Percentiles rank a stretch among this genome's conserved stretches.
Evolutionary conservation across 805 yeast genomes (phyloP).

Genomic region (Scheffersomyces stipitis): DNA sequence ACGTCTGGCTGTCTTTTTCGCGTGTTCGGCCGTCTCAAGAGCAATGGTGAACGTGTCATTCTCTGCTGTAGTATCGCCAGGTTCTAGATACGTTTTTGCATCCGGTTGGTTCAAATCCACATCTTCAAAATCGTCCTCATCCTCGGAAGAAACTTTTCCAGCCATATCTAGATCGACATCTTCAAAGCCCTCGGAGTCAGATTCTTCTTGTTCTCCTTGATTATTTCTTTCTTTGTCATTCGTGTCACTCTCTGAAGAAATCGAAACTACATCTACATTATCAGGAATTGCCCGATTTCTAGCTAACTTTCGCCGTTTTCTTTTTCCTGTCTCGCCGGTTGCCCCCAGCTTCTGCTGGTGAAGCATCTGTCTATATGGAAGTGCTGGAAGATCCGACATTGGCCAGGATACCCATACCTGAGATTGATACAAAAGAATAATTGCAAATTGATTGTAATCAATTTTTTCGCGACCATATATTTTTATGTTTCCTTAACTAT

Average conservation of each 20-base stretch:
- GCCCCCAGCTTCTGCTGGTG: background rate
- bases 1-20: constrained; percentile 10
- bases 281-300: background rate
- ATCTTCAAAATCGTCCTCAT: constrained; percentile 32
- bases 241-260: background rate
- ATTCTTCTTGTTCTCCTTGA: too few species aligned
- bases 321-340: background rate
- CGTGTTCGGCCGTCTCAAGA: background rate
- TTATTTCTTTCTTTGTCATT: too few species aligned
- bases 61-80: background rate
- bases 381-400: background rate
- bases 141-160: constrained; percentile 40
- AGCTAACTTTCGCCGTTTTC: background rate
- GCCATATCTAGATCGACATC: constrained; percentile 3
- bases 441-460: too few species aligned
- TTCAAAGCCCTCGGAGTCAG: too few species aligned
- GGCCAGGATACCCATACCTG: too few species aligned
- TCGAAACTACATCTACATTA: background rate
- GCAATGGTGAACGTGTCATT: constrained; percentile 12
- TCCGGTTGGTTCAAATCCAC: too few species aligned
- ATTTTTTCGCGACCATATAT: too few species aligned
- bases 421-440: too few species aligned
- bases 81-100: too few species aligned
- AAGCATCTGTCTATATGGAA: background rate
- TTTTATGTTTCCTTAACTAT: too few species aligned